phyloP scores from a whole-genome alignment of 1,284 basidiomycete species.

The Coniferiporia weirii region DNA sequence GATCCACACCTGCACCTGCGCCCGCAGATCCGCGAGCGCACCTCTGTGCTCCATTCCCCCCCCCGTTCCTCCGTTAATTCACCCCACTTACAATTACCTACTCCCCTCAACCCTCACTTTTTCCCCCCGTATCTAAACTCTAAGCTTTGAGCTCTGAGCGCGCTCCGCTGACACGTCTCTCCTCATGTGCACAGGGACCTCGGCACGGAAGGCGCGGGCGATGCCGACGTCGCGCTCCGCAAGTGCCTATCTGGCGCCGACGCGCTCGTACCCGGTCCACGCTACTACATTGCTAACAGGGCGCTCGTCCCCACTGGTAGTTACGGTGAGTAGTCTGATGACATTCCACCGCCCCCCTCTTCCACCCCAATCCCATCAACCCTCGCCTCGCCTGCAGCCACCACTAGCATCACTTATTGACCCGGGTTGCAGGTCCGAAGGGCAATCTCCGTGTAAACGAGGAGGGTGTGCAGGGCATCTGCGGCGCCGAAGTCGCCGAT shows the following conservation, averaged over 20 bases:
- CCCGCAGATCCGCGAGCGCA: no score
- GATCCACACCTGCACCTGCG: no score
- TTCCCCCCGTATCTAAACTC: no score
- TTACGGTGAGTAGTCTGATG: conserved; percentile 42
- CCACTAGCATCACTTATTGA: no score
- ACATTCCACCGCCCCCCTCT: not conserved
- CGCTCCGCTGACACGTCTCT: no score
- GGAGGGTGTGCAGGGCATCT: conserved; percentile 52
- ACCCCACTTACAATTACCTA: no score
- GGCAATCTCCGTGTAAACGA: conserved; percentile 39
- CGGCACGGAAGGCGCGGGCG: conserved; percentile 60
- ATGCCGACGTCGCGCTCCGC: conserved; percentile 56
- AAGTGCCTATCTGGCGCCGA: conserved; percentile 49
- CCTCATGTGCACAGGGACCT: conserved; percentile 41
- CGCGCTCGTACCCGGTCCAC: conserved; percentile 53
- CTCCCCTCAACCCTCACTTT: no score
- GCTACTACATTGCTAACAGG: conserved; percentile 58
- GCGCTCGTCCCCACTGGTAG: conserved; percentile 59
- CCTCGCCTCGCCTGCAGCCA: no score
- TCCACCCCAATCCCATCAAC: no score
- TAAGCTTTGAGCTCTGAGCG: no score
- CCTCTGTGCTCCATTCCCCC: no score
- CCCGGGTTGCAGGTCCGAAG: conserved; percentile 49
- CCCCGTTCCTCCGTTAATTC: no score
- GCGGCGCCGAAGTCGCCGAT: conserved; percentile 54